Evolutionary conservation across 805 yeast species (phyloP).

Genomic region (Sugiyamaella boreocaroliniensis): DNA sequence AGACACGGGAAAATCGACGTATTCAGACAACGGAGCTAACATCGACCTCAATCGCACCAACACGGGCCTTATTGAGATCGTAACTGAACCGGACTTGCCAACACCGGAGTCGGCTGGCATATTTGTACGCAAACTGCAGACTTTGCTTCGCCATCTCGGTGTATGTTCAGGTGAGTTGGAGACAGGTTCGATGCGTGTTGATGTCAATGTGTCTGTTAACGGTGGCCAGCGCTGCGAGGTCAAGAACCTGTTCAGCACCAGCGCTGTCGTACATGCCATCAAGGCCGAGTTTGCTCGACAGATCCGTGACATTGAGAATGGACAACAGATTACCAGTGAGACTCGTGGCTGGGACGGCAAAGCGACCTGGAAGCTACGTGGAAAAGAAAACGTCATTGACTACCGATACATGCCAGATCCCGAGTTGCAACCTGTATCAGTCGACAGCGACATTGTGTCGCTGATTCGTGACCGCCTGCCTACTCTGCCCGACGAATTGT

Average conservation of each 20-base stretch:
- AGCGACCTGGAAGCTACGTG: constrained; percentile 58
- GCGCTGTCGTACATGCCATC: constrained; percentile 73
- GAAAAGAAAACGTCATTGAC: constrained; percentile 76
- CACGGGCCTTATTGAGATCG: constrained; percentile 82
- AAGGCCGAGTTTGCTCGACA: constrained; percentile 69
- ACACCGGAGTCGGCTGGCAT: constrained; percentile 60
- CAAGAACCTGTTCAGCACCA: constrained; percentile 79
- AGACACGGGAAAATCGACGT: constrained; percentile 80
- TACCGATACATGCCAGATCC: constrained; percentile 94
- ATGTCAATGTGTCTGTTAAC: constrained; percentile 82
- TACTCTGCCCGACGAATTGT: constrained; percentile 52
- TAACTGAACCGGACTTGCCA: constrained; percentile 81
- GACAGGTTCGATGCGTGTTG: constrained; percentile 91
- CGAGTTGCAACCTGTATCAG: constrained; percentile 58
- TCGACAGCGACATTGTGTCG: constrained; percentile 40
- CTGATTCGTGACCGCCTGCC: constrained; percentile 42
- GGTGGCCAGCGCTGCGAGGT: constrained; percentile 70
- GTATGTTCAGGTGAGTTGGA: constrained; percentile 89
- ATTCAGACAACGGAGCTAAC: constrained; percentile 39
- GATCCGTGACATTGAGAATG: constrained; percentile 38
- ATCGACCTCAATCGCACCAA: constrained; percentile 82
- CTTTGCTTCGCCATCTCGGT: constrained; percentile 56
- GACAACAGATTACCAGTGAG: constrained; percentile 41
- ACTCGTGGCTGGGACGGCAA: constrained; percentile 92
- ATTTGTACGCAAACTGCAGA: constrained; percentile 76